Conservation (phyloP, 1,284 basidiomycete species). For the Entoloma clypeatum region DNA sequence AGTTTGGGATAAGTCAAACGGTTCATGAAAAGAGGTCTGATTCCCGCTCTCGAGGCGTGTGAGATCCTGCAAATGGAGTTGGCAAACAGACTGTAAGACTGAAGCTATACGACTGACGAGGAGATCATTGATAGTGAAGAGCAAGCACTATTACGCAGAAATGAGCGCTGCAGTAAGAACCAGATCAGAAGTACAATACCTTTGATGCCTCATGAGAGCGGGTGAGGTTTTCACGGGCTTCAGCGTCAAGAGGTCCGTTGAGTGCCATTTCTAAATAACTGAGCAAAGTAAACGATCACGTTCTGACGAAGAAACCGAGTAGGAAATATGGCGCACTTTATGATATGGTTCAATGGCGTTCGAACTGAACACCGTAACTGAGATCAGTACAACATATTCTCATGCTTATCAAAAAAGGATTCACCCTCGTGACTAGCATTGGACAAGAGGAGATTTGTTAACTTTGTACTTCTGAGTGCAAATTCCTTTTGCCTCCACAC, state of each 20-base stretch:
- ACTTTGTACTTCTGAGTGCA: slow-evolving; percentile 71
- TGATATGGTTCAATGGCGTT: slow-evolving; percentile 74
- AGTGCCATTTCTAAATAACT: slow-evolving; percentile 86
- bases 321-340: slow-evolving; percentile 57
- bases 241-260: slow-evolving; percentile 72
- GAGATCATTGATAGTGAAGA: slow-evolving; percentile 86
- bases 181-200: slow-evolving; percentile 32
- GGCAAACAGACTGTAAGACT: slow-evolving; percentile 23
- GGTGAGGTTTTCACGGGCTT: slow-evolving; percentile 77
- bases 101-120: slow-evolving; percentile 42
- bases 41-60: slow-evolving; percentile 80
- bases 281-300: slow-evolving; percentile 6
- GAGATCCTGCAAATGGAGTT: slow-evolving; percentile 50
- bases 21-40: slow-evolving; percentile 79
- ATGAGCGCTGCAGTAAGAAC: not conserved
- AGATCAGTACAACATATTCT: not conserved
- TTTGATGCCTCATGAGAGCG: slow-evolving; percentile 83
- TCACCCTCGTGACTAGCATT: slow-evolving; percentile 86
- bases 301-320: not conserved
- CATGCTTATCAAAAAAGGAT: slow-evolving; percentile 10
- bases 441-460: slow-evolving; percentile 79
- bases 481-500: slow-evolving; percentile 88
- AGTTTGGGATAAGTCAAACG: slow-evolving; percentile 69
- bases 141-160: slow-evolving; percentile 43
- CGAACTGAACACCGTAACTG: slow-evolving; percentile 47